Evolutionary conservation across 768 basidiomycete species (phyloP).

Genomic region (Leucocoprinus leucothites): DNA sequence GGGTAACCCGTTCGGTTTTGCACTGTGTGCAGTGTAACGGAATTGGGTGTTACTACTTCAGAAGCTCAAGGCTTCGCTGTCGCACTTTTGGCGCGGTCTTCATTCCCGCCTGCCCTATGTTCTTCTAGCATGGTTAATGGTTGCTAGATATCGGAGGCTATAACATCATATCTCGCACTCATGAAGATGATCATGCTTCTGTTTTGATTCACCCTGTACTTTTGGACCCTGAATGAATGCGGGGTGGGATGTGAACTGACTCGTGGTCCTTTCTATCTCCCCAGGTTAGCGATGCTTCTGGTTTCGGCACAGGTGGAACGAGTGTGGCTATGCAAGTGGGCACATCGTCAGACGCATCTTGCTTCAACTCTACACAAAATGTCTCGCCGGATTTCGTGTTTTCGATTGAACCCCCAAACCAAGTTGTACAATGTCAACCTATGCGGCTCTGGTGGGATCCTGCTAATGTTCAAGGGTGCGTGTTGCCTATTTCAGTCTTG

Average conservation of each 20-base stretch:
- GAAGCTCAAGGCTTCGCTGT: no score
- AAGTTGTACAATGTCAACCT: conserved; percentile 60
- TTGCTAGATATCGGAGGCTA: background rate
- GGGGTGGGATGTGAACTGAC: background rate
- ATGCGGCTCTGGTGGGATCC: conserved; percentile 68
- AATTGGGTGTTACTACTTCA: no score
- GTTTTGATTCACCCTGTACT: background rate
- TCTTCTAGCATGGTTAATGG: background rate
- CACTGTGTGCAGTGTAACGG: no score
- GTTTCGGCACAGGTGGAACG: conserved; percentile 73
- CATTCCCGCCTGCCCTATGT: no score
- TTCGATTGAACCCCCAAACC: conserved; percentile 57
- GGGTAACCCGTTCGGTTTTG: no score
- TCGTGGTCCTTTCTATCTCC: conserved; percentile 3
- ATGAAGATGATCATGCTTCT: background rate
- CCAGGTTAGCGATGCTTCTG: conserved; percentile 33
- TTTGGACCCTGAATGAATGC: background rate
- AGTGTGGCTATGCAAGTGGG: conserved; percentile 61
- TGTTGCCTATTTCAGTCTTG: background rate
- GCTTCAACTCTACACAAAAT: conserved; percentile 49
- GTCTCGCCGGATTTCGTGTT: conserved; percentile 58
- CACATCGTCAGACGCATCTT: conserved; percentile 48
- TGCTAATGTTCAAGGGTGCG: conserved; percentile 51
- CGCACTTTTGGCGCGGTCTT: no score
- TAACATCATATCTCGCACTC: background rate